phyloP scores from a whole-genome alignment of 306 rosid genomes.

The Cercis canadensis region DNA sequence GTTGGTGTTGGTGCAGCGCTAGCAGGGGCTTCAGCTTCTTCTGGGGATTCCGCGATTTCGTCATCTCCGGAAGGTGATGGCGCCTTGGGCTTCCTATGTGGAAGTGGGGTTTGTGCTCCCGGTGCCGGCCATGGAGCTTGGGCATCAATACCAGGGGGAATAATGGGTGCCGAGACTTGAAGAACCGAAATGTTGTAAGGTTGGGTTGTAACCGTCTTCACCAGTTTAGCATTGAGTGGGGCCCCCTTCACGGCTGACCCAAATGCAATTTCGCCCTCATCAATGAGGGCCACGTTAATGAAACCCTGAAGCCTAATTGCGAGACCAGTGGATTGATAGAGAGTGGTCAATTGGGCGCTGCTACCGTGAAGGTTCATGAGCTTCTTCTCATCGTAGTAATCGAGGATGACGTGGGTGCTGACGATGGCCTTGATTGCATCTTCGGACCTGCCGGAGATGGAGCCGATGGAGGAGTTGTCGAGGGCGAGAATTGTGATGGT shows the following conservation, averaged over 20 bases:
- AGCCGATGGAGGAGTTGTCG: conserved; percentile 26
- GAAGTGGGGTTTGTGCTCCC: not conserved
- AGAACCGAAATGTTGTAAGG: conserved; percentile 63
- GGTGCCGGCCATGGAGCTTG: not conserved
- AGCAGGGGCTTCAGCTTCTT: not conserved
- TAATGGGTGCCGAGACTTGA: conserved; percentile 48
- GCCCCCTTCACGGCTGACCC: conserved; percentile 50
- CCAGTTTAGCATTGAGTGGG: conserved; percentile 19
- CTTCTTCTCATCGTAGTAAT: conserved; percentile 51
- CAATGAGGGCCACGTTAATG: conserved; percentile 24
- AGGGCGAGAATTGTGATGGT: conserved; percentile 61
- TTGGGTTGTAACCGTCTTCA: conserved; percentile 40
- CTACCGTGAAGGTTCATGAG: conserved; percentile 13
- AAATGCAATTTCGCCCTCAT: conserved; percentile 58
- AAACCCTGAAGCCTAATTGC: conserved; percentile 54
- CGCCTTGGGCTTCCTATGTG: not conserved
- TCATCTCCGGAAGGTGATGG: not conserved
- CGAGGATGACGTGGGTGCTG: conserved; percentile 47
- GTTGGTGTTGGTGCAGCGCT: not conserved
- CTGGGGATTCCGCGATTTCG: not conserved
- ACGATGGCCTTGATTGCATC: conserved; percentile 44
- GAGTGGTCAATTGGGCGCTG: conserved; percentile 39
- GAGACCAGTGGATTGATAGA: conserved; percentile 48
- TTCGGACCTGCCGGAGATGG: conserved; percentile 41
- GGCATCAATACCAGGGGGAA: conserved; percentile 48